These are phyloP conservation scores for Paraglomus brasilianum DNA, from an alignment of 192 early-diverging fungal genomes.

Conservation along the genomic window DNA sequence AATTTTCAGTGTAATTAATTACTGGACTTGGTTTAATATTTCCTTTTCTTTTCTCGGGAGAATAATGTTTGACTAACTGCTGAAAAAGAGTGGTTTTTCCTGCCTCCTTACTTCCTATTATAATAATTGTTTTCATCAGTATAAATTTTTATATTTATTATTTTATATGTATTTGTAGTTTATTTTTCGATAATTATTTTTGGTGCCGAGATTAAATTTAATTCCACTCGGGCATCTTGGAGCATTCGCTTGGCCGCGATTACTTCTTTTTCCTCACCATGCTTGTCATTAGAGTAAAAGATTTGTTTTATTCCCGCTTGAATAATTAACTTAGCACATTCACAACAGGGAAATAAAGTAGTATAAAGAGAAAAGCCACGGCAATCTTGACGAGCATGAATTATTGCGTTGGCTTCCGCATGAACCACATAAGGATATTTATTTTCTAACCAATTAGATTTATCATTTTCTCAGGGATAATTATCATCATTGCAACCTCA, in stretches of 20 bases:
- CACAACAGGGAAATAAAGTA: constrained; percentile 9
- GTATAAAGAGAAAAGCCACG: constrained; percentile 10
- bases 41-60: too few species aligned
- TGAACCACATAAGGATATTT: constrained; percentile 16
- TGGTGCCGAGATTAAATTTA: not conserved
- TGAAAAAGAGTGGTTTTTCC: too few species aligned
- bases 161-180: too few species aligned
- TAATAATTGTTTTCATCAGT: too few species aligned
- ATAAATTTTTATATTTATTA: too few species aligned
- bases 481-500: constrained; percentile 11
- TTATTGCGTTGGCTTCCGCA: constrained; percentile 10
- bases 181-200: constrained; percentile 15
- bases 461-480: constrained; percentile 8
- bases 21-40: too few species aligned
- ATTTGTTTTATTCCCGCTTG: constrained; percentile 18
- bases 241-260: constrained; percentile 5
- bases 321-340: constrained; percentile 18
- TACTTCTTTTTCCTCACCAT: not conserved
- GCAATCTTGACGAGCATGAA: constrained; percentile 18
- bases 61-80: too few species aligned
- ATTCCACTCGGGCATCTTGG: not conserved
- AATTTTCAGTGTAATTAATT: too few species aligned
- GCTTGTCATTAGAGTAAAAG: constrained; percentile 11
- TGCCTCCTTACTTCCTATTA: too few species aligned
- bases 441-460: constrained; percentile 12